Evolutionary conservation across 768 basidiomycete genomes (phyloP).

Genomic region (Lactarius evosmus): DNA sequence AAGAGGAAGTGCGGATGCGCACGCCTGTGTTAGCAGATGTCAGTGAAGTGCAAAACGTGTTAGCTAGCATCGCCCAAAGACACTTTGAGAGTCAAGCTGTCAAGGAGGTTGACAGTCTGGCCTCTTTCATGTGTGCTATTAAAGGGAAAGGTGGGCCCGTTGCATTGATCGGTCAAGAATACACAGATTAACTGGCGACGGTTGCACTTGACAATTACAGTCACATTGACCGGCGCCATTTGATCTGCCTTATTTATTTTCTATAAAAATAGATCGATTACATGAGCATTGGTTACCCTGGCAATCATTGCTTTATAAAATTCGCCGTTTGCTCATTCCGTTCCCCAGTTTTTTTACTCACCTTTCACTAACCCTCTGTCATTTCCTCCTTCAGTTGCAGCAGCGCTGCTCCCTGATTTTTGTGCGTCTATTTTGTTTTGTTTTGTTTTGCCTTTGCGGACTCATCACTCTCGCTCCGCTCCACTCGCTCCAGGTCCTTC

Average conservation of each 20-base stretch:
- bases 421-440: constrained; percentile 27
- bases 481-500: constrained; percentile 35
- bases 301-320: constrained; percentile 18
- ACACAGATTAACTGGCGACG: background rate
- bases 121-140: constrained; percentile 74
- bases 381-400: constrained; percentile 41
- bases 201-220: background rate
- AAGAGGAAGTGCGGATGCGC: constrained; percentile 55
- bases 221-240: background rate
- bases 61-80: constrained; percentile 67
- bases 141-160: constrained; percentile 43
- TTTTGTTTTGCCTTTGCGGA: background rate
- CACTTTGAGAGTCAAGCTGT: constrained; percentile 67
- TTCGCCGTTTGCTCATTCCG: background rate
- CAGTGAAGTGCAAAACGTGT: constrained; percentile 59
- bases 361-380: constrained; percentile 32
- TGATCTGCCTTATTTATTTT: background rate
- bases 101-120: constrained; percentile 79
- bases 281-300: constrained; percentile 6
- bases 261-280: background rate
- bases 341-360: constrained; percentile 17
- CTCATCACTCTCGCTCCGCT: constrained; percentile 30
- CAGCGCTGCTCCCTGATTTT: constrained; percentile 47
- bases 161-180: background rate
- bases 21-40: constrained; percentile 69